phyloP scores from a whole-genome alignment of 1,284 basidiomycete genomes.

The Ustilago xerochloae region DNA sequence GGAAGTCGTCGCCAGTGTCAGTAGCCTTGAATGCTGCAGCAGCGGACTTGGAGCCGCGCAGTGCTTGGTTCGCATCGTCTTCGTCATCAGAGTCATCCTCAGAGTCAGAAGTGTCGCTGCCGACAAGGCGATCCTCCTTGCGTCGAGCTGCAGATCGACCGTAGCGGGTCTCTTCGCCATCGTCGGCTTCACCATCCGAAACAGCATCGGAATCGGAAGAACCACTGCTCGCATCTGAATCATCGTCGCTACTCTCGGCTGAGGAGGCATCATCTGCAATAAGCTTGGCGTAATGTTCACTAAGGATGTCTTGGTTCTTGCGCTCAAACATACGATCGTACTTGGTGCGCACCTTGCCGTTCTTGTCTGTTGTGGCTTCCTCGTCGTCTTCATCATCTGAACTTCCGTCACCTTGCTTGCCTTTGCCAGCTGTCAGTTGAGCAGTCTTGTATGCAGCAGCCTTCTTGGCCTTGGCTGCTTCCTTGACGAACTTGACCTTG shows the following conservation, averaged over 20 bases:
- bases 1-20: slow-evolving; percentile 80
- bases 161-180: slow-evolving; percentile 41
- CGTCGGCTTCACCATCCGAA: slow-evolving; percentile 12
- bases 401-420: slow-evolving; percentile 24
- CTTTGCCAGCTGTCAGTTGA: slow-evolving; percentile 23
- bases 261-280: slow-evolving; percentile 72
- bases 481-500: slow-evolving; percentile 89
- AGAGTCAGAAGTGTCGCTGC: slow-evolving; percentile 61
- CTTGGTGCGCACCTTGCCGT: slow-evolving; percentile 75
- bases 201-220: slow-evolving; percentile 14
- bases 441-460: slow-evolving; percentile 71
- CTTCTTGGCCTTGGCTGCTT: slow-evolving; percentile 79
- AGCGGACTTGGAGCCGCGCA: slow-evolving; percentile 2
- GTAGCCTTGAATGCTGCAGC: not conserved
- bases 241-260: slow-evolving; percentile 17
- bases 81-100: slow-evolving; percentile 42
- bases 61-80: not conserved
- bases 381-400: slow-evolving; percentile 68
- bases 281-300: slow-evolving; percentile 89
- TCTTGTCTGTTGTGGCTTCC: slow-evolving; percentile 43
- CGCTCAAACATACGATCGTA: slow-evolving; percentile 98
- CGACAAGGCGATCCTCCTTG: slow-evolving; percentile 39
- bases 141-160: slow-evolving; percentile 17
- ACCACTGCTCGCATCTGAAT: slow-evolving; percentile 16
- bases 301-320: slow-evolving; percentile 93